These are phyloP conservation scores for Ophiostoma tasmaniense DNA, from an alignment of 2,329 filamentous ascomycete species.

Conservation along the genomic window DNA sequence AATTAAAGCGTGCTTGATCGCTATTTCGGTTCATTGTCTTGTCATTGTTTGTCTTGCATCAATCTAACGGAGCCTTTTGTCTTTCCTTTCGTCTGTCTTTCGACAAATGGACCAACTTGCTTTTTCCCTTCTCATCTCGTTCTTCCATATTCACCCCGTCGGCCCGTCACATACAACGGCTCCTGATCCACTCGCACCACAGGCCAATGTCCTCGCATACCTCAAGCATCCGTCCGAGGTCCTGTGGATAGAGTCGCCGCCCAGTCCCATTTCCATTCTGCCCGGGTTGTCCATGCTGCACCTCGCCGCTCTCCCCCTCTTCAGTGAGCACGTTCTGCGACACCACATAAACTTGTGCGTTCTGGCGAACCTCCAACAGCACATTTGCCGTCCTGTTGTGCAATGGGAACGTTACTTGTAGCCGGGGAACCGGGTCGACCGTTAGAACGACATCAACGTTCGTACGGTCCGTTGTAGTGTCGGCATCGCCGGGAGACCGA, in stretches of 20 bases:
- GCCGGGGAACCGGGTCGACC: slow-evolving; percentile 39
- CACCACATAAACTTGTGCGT: slow-evolving; percentile 49
- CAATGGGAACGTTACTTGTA: slow-evolving; percentile 49
- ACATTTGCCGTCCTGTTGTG: slow-evolving; percentile 40
- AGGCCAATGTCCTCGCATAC: slow-evolving; percentile 43
- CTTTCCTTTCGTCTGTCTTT: too few species aligned
- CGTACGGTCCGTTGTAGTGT: slow-evolving; percentile 13
- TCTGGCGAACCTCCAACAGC: slow-evolving; percentile 49
- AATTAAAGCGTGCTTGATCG: neutral
- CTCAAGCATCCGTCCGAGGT: slow-evolving; percentile 40
- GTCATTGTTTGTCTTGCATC: neutral
- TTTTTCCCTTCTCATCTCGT: neutral
- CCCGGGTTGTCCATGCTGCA: slow-evolving; percentile 8
- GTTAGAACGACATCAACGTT: slow-evolving; percentile 46
- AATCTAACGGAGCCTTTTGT: too few species aligned
- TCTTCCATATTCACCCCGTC: neutral
- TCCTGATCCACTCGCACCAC: slow-evolving; percentile 47
- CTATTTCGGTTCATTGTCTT: neutral
- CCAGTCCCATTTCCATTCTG: slow-evolving; percentile 25
- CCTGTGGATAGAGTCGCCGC: slow-evolving; percentile 33
- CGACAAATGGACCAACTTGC: neutral
- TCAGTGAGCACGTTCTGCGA: slow-evolving; percentile 47
- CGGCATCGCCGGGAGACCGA: slow-evolving; percentile 2
- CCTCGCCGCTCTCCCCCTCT: slow-evolving; percentile 16
- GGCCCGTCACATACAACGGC: slow-evolving; percentile 23